A percentile compares a stretch with the other conserved stretches of the same genome.
These are phyloP conservation scores for Primulina huaijiensis DNA, from an alignment of 257 asterid genomes.

Conservation along the genomic window DNA sequence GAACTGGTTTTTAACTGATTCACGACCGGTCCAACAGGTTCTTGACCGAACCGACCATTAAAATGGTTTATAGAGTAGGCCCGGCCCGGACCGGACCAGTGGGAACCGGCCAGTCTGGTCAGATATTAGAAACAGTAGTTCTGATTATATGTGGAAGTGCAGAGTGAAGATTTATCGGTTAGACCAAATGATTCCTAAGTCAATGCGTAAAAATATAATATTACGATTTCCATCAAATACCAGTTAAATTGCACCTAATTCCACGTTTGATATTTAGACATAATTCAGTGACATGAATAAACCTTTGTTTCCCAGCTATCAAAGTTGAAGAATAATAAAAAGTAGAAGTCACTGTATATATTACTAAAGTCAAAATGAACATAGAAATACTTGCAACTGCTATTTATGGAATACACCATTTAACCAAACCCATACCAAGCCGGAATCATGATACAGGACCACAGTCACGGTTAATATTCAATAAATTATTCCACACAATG, in stretches of 20 bases:
- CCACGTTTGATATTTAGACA: background rate
- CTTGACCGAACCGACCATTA: too few relatives aligned
- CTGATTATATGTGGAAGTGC: background rate
- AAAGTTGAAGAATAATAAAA: background rate
- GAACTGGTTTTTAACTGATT: too few relatives aligned
- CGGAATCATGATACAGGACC: slow-evolving; percentile 5
- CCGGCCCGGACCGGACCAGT: too few relatives aligned
- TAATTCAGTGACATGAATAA: background rate
- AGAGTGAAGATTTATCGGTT: background rate
- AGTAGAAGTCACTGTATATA: background rate
- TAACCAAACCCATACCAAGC: slow-evolving; percentile 7
- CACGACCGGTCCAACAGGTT: too few relatives aligned
- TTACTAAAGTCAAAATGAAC: background rate
- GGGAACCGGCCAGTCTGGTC: too few relatives aligned
- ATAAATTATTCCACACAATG: background rate
- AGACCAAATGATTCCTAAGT: background rate
- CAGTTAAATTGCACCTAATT: background rate
- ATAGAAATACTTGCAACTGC: background rate
- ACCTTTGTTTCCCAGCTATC: background rate
- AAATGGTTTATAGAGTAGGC: too few relatives aligned
- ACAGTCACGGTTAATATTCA: background rate
- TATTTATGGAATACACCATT: background rate
- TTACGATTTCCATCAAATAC: background rate
- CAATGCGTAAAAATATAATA: background rate
- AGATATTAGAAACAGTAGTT: too few relatives aligned